Evolutionary conservation across 371 early-diverging fungal genomes (phyloP).

Genomic region (Chytridium lagenaria): DNA sequence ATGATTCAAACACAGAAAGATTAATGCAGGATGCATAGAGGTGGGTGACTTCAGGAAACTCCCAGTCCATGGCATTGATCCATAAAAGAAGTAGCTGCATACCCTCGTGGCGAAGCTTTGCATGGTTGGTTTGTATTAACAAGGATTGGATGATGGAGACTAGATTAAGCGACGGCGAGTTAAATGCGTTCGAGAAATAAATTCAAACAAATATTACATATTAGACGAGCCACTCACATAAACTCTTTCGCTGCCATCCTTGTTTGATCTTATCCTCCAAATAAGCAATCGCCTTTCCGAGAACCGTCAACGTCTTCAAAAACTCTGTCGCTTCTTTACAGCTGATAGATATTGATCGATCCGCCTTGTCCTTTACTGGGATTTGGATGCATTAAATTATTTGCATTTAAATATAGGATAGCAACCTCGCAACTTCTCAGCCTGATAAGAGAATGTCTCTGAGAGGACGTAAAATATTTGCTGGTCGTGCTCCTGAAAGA

Average conservation of each 20-base stretch:
- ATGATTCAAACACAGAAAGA: conserved; percentile 68
- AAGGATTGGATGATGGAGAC: conserved; percentile 41
- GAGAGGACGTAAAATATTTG: conserved; percentile 71
- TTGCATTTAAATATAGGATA: conserved; percentile 8
- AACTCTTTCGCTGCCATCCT: conserved; percentile 74
- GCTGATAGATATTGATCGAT: conserved; percentile 31
- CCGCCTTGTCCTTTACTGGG: conserved; percentile 44
- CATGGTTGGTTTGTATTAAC: conserved; percentile 67
- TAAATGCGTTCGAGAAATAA: neutral
- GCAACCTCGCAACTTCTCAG: conserved; percentile 74
- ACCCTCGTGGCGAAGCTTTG: conserved; percentile 72
- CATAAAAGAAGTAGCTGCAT: conserved; percentile 75
- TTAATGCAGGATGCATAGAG: conserved; percentile 67
- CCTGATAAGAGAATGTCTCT: conserved; percentile 72
- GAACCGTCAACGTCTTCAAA: conserved; percentile 66
- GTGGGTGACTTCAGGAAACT: conserved; percentile 44
- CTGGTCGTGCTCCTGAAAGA: conserved; percentile 80
- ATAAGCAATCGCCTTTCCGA: conserved; percentile 73
- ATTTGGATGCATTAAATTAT: neutral
- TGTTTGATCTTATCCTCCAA: conserved; percentile 71
- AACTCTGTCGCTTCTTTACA: conserved; percentile 72
- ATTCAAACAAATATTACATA: too few relatives aligned
- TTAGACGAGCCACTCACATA: too few relatives aligned
- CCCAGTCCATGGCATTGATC: conserved; percentile 70
- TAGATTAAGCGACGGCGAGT: conserved; percentile 9